These are phyloP conservation scores for Nannochloropsis limnetica DNA, from an alignment of 352 stramenopile species.

Conservation along the genomic window DNA sequence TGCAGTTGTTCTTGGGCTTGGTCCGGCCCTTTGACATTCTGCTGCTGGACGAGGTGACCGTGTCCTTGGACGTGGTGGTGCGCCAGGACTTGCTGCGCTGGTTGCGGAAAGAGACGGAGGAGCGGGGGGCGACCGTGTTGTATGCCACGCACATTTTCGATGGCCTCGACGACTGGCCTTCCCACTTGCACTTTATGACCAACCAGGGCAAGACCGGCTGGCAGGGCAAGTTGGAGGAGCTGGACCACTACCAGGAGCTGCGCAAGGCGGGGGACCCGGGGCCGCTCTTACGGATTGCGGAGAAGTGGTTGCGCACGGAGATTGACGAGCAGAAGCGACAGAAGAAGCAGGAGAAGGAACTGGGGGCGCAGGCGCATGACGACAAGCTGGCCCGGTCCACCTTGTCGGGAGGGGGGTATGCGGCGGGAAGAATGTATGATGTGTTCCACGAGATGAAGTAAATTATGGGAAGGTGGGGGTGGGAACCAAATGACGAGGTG, in stretches of 20 bases:
- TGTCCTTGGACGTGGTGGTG: slow-evolving; percentile 79
- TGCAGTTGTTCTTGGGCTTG: slow-evolving; percentile 90
- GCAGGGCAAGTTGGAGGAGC: slow-evolving; percentile 64
- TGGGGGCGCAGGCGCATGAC: slow-evolving; percentile 39
- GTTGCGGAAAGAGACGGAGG: slow-evolving; percentile 71
- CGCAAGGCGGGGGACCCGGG: slow-evolving; percentile 59
- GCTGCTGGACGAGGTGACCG: slow-evolving; percentile 95
- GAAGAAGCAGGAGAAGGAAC: slow-evolving; percentile 64
- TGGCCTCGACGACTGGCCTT: slow-evolving; percentile 86
- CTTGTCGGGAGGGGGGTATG: background rate
- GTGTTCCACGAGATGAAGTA: background rate
- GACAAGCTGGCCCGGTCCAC: slow-evolving; percentile 17
- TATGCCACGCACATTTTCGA: slow-evolving; percentile 95
- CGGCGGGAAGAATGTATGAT: background rate
- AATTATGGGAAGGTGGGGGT: background rate
- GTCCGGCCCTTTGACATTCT: slow-evolving; percentile 89
- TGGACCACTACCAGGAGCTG: slow-evolving; percentile 68
- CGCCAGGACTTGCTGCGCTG: slow-evolving; percentile 55
- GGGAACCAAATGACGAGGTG: slow-evolving; percentile 1
- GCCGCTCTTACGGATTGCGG: slow-evolving; percentile 78
- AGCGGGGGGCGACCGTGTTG: slow-evolving; percentile 58
- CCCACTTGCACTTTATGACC: slow-evolving; percentile 83
- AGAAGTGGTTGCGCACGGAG: slow-evolving; percentile 81
- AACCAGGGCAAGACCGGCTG: slow-evolving; percentile 62
- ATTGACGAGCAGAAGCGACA: slow-evolving; percentile 66